Conservation (phyloP, 371 early-diverging fungal genomes). For the Lichtheimia hyalospora region DNA sequence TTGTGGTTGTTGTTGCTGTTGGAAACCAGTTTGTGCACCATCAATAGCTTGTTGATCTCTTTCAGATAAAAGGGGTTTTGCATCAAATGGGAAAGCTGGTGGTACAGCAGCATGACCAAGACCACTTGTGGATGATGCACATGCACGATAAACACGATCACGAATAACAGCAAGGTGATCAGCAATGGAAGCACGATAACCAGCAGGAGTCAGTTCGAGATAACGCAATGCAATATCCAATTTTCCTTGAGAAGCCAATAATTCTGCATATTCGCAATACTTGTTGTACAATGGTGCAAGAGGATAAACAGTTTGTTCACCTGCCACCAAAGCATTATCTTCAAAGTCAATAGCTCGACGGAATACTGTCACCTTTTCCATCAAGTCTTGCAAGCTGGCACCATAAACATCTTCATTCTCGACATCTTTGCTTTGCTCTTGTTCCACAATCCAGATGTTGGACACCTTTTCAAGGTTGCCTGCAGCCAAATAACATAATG, state of each 20-base stretch:
- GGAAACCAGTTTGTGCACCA: slow-evolving; percentile 4
- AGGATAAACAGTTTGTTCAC: slow-evolving; percentile 49
- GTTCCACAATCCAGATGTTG: slow-evolving; percentile 76
- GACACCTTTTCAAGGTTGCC: slow-evolving; percentile 88
- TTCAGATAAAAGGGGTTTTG: slow-evolving; percentile 36
- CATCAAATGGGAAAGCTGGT: slow-evolving; percentile 71
- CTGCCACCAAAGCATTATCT: slow-evolving; percentile 55
- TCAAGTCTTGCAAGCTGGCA: slow-evolving; percentile 69
- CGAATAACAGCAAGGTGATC: slow-evolving; percentile 64
- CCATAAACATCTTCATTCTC: slow-evolving; percentile 7
- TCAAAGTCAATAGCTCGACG: slow-evolving; percentile 84
- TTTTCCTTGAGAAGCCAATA: slow-evolving; percentile 77
- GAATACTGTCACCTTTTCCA: slow-evolving; percentile 92
- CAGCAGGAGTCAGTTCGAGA: slow-evolving; percentile 68
- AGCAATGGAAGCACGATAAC: slow-evolving; percentile 57
- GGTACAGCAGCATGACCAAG: slow-evolving; percentile 23
- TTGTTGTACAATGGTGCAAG: slow-evolving; percentile 80
- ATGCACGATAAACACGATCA: slow-evolving; percentile 74
- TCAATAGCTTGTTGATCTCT: slow-evolving; percentile 2
- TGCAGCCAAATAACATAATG: slow-evolving; percentile 87
- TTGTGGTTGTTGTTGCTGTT: slow-evolving; percentile 7
- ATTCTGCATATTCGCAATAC: slow-evolving; percentile 86
- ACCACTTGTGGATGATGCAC: slow-evolving; percentile 43
- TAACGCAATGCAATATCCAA: slow-evolving; percentile 73
- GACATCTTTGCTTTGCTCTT: slow-evolving; percentile 32